Evolutionary conservation across 768 basidiomycete genomes (phyloP), one percentile per base, ranked within the genome.

Genomic region (Gautieria morchelliformis): DNA sequence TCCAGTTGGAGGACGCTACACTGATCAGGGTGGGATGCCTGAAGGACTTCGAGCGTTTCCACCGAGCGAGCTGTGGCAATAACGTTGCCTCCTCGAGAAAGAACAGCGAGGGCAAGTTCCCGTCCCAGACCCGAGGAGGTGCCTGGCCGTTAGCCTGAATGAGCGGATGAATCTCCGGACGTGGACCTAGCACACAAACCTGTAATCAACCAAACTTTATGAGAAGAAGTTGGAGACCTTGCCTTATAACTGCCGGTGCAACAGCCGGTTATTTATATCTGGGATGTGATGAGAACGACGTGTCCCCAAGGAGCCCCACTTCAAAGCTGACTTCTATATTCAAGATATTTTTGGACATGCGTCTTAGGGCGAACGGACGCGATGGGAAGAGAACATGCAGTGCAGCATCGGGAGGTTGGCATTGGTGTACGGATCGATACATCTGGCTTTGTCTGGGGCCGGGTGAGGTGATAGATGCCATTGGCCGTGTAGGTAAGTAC

Each of bases 41-140:
- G 46, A 5, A 69, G 46, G 39, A 60, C 52, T 42, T 67, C 54
- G 27, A 75, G 64, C 48, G 65, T 71, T 45, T 69, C 63, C 14
- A 74, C 55, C 12, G 70, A 71, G 15, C 63, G 61, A 27, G 53
- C 49, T 5, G 63, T 62, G 27, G 61, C 61, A 50, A 63, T 62
- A 45, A 63, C 61, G 22, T 58, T 62, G 32, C 62, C 63, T 37
- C 63, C 63, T 35, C 61, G 56, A 15, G 33, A 30, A 37, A 63
- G 56, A 6, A 56, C 63, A 17, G 59, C 56, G 15, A 59, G 56
- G 5, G 51, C 59, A 35, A 63, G 52, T n/a, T 60, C 59, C 19
- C 56, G 61, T 11, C 63, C 63, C 24, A 63, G 39, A 37, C 63
- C 63, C 1, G 61, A 49, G 1, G 56, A 57, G 17, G 56, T 50